Evolutionary conservation across 257 asterid genomes (phyloP).

Genomic region (Solanum dulcamara): DNA sequence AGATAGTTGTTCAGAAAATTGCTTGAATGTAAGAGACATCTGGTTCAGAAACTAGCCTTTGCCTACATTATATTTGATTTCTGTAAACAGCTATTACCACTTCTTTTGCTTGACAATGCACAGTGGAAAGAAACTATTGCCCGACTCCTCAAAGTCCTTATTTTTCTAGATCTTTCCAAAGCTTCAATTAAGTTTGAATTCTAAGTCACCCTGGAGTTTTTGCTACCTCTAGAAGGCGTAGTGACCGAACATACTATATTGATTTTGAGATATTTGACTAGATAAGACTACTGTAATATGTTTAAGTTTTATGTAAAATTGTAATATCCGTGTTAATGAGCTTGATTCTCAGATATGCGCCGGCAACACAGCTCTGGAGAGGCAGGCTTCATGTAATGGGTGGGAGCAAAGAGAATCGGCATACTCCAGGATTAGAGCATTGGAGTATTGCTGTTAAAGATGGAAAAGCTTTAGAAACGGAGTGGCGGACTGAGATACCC

Average conservation of each 20-base stretch:
- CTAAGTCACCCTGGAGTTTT: neutral
- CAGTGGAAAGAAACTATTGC: neutral
- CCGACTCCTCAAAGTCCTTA: neutral
- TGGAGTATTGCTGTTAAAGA: slow-evolving; percentile 87
- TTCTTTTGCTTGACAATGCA: neutral
- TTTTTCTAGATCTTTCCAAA: neutral
- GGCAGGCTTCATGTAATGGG: slow-evolving; percentile 97
- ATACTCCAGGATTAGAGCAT: slow-evolving; percentile 65
- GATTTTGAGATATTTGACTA: neutral
- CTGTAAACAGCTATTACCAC: neutral
- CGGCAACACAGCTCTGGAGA: slow-evolving; percentile 92
- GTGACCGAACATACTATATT: neutral
- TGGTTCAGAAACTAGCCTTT: neutral
- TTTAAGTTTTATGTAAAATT: neutral
- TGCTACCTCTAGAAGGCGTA: neutral
- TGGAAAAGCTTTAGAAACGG: slow-evolving; percentile 73
- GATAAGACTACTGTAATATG: neutral
- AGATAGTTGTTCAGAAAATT: neutral
- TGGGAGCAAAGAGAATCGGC: slow-evolving; percentile 86
- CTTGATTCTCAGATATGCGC: slow-evolving; percentile 61
- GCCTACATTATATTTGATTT: neutral
- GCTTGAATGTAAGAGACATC: neutral
- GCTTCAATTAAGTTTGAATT: neutral
- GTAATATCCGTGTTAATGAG: slow-evolving; percentile 4
- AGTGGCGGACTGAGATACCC: slow-evolving; percentile 71